phyloP scores from a whole-genome alignment of 108 stramenopile genomes.

The Phaeodactylum tricornutum region DNA sequence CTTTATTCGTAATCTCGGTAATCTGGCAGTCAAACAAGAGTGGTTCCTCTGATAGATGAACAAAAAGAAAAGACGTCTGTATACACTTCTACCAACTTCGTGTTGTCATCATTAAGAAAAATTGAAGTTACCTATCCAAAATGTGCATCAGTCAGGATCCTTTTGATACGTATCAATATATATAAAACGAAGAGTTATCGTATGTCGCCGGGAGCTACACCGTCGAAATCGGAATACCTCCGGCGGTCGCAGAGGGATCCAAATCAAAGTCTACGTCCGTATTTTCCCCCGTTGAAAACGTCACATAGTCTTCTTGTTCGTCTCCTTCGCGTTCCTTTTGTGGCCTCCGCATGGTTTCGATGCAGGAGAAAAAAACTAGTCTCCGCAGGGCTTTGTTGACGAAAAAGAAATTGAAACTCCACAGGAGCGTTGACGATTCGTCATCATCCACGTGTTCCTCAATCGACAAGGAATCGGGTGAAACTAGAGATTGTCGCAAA shows the following conservation, averaged over 20 bases:
- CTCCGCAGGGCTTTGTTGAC: constrained; percentile 82
- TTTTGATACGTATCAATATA: too few species aligned
- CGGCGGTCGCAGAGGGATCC: constrained; percentile 33
- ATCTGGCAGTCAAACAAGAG: too few species aligned
- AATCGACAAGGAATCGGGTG: constrained; percentile 30
- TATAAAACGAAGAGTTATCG: too few species aligned
- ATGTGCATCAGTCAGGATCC: too few species aligned
- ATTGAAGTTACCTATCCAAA: too few species aligned
- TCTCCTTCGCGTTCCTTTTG: constrained; percentile 21
- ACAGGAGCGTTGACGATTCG: constrained; percentile 33
- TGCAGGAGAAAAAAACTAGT: constrained; percentile 83
- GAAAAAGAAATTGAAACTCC: constrained; percentile 94
- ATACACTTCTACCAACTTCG: too few species aligned
- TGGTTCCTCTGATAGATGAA: too few species aligned
- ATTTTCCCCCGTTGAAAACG: constrained; percentile 10
- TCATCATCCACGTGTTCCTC: constrained; percentile 11
- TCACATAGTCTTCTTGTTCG: constrained; percentile 20
- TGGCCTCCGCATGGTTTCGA: constrained; percentile 48
- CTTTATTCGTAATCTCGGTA: too few species aligned
- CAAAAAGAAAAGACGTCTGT: too few species aligned
- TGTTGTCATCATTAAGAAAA: too few species aligned
- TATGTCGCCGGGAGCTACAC: too few species aligned
- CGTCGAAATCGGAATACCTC: constrained; percentile 22
- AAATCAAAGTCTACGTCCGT: constrained; percentile 35
- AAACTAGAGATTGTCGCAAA: constrained; percentile 54